Conservation (phyloP, 768 basidiomycete genomes). For the Mycena metata region DNA sequence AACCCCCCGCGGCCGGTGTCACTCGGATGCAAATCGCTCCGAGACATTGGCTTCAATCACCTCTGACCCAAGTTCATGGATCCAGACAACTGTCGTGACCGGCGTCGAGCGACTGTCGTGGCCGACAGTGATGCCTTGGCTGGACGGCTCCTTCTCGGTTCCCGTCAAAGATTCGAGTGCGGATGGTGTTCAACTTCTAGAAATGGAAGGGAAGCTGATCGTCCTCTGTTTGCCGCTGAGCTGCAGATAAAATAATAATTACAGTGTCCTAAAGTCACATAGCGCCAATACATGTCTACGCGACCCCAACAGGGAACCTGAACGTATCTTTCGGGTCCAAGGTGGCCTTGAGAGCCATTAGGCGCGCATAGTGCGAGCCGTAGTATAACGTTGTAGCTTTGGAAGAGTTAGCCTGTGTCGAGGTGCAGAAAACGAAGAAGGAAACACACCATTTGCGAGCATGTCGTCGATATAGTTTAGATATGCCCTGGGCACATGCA, state of each 20-base stretch:
- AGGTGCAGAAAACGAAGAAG: neutral
- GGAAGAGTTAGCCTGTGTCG: too few species aligned
- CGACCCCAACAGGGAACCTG: slow-evolving; percentile 37
- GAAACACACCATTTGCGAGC: slow-evolving; percentile 29
- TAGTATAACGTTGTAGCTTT: slow-evolving; percentile 38
- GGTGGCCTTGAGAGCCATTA: slow-evolving; percentile 34
- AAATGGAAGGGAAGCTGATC: too few species aligned
- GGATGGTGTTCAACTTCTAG: neutral
- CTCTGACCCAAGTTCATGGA: too few species aligned
- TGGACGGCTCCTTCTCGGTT: too few species aligned
- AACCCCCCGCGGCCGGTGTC: too few species aligned
- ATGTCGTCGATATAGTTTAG: slow-evolving; percentile 57
- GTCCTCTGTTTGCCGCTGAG: too few species aligned
- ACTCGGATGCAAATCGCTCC: too few species aligned
- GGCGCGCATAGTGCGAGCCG: slow-evolving; percentile 31
- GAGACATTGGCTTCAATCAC: too few species aligned
- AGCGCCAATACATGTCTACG: neutral
- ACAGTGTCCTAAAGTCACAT: neutral
- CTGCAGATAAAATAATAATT: neutral
- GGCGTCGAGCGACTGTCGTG: too few species aligned
- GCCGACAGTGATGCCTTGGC: too few species aligned
- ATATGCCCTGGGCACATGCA: slow-evolving; percentile 50
- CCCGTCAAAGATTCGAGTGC: neutral
- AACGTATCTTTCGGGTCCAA: slow-evolving; percentile 42
- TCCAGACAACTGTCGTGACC: too few species aligned